Evolutionary conservation across 495 filamentous ascomycete species (phyloP).

Genomic region (Oleoguttula mirabilis): DNA sequence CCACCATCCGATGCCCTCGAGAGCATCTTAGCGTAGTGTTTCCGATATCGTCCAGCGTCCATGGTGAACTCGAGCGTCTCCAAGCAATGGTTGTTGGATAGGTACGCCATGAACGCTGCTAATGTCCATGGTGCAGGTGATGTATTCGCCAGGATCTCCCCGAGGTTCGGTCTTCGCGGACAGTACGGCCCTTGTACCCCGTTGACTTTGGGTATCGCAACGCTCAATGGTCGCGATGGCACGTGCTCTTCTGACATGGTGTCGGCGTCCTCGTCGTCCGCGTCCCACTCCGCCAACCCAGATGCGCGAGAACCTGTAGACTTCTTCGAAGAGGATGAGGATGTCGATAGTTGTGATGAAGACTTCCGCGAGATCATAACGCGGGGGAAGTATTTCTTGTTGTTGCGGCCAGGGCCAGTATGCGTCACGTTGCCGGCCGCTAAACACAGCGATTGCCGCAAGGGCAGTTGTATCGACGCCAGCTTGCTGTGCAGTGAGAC

Average conservation of each 20-base stretch:
- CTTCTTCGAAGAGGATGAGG: constrained; percentile 14
- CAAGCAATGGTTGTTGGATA: constrained; percentile 94
- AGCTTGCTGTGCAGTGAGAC: constrained; percentile 16
- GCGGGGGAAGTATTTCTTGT: constrained; percentile 10
- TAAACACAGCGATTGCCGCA: constrained; percentile 19
- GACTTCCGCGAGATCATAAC: constrained; percentile 21
- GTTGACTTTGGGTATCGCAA: constrained; percentile 40
- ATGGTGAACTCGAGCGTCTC: constrained; percentile 97
- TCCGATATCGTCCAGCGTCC: constrained; percentile 81
- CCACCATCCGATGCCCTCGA: constrained; percentile 33
- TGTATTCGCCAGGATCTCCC: constrained; percentile 76
- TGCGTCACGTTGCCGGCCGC: constrained; percentile 6
- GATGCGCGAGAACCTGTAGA: constrained; percentile 8
- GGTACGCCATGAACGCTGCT: constrained; percentile 88
- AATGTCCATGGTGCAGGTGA: constrained; percentile 87
- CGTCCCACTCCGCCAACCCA: constrained; percentile 3
- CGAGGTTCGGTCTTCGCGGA: constrained; percentile 65
- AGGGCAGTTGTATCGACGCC: constrained; percentile 18
- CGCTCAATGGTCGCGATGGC: constrained; percentile 48
- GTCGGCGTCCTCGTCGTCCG: constrained; percentile 46
- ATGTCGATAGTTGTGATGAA: constrained; percentile 15
- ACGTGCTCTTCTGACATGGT: constrained; percentile 38
- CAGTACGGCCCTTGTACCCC: constrained; percentile 45
- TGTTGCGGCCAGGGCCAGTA: background rate
- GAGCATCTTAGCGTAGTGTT: constrained; percentile 53